Evolutionary conservation across 1,139 yeast species (phyloP).

Genomic region (Citeromyces siamensis): DNA sequence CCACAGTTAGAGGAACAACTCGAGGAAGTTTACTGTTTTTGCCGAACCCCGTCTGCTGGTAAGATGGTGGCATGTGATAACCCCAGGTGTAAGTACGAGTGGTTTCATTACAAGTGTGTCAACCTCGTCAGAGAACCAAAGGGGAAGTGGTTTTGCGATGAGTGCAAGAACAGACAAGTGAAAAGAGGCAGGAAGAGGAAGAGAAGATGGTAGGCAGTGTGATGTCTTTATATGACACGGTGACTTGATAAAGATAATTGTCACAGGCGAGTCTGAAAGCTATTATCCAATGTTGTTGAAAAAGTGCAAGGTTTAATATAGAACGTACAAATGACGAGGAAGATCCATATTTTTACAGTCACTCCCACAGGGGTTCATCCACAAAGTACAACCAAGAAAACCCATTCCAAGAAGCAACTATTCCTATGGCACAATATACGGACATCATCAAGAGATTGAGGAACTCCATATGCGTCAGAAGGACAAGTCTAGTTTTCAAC

Average conservation of each 20-base stretch:
- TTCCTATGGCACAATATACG: slow-evolving; percentile 78
- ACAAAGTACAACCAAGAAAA: slow-evolving; percentile 81
- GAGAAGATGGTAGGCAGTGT: slow-evolving; percentile 3
- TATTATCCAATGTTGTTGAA: neutral
- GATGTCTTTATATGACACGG: no score
- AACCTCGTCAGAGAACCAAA: slow-evolving; percentile 57
- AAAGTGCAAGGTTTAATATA: no score
- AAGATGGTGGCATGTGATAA: slow-evolving; percentile 78
- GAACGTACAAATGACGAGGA: no score
- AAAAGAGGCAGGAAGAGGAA: slow-evolving; percentile 5
- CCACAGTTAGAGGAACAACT: slow-evolving; percentile 16
- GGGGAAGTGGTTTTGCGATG: slow-evolving; percentile 69
- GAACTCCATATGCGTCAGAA: slow-evolving; percentile 51
- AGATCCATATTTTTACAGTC: no score
- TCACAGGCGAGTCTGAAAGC: neutral
- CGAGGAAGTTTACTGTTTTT: slow-evolving; percentile 48
- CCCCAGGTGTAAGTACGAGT: slow-evolving; percentile 53
- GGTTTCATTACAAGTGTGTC: slow-evolving; percentile 76
- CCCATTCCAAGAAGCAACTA: slow-evolving; percentile 81
- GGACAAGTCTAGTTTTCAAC: slow-evolving; percentile 35
- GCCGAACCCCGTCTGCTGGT: slow-evolving; percentile 59
- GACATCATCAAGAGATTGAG: slow-evolving; percentile 73
- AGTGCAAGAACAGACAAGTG: slow-evolving; percentile 21
- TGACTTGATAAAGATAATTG: neutral
- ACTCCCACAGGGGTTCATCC: slow-evolving; percentile 32